Conservation (phyloP, 192 early-diverging fungal genomes). For the Irineochytrium annulatum region DNA sequence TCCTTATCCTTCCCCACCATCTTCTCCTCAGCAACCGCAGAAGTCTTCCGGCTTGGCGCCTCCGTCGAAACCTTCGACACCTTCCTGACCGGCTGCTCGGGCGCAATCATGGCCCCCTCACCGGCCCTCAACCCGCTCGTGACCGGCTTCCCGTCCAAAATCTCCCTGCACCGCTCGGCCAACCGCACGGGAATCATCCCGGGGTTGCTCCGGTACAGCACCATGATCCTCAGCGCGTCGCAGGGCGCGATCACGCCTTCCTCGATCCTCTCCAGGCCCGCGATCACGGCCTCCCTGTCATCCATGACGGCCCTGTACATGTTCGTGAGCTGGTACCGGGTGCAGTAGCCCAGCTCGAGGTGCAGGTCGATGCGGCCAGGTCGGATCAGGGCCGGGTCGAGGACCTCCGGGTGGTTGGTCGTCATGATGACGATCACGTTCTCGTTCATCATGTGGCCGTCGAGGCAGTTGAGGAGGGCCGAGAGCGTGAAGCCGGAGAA, state of each 20-base stretch:
- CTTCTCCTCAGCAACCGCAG: too few relatives aligned
- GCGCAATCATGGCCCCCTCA: constrained; percentile 10
- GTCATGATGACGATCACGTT: constrained; percentile 65
- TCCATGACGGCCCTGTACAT: constrained; percentile 50
- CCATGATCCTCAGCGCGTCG: constrained; percentile 58
- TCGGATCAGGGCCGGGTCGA: constrained; percentile 61
- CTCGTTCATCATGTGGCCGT: constrained; percentile 55
- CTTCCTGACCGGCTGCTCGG: too few relatives aligned
- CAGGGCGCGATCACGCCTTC: constrained; percentile 57
- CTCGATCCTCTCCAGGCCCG: constrained; percentile 24
- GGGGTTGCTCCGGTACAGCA: constrained; percentile 45
- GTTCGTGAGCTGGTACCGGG: constrained; percentile 53
- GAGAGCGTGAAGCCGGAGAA: constrained; percentile 38
- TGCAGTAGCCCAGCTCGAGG: constrained; percentile 55
- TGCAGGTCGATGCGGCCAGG: constrained; percentile 65
- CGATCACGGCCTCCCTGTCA: constrained; percentile 8
- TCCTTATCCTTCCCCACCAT: too few relatives aligned
- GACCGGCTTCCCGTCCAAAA: constrained; percentile 20
- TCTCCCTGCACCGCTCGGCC: constrained; percentile 20
- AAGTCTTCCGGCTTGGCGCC: too few relatives aligned
- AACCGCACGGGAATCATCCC: constrained; percentile 24
- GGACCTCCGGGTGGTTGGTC: constrained; percentile 55
- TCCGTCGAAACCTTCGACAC: too few relatives aligned
- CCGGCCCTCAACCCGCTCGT: constrained; percentile 22
- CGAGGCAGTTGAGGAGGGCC: constrained; percentile 51